Evolutionary conservation across 2,329 filamentous ascomycete genomes (phyloP), one percentile per base, ranked within the genome.

Genomic region (Ilyonectria mors-panacis): DNA sequence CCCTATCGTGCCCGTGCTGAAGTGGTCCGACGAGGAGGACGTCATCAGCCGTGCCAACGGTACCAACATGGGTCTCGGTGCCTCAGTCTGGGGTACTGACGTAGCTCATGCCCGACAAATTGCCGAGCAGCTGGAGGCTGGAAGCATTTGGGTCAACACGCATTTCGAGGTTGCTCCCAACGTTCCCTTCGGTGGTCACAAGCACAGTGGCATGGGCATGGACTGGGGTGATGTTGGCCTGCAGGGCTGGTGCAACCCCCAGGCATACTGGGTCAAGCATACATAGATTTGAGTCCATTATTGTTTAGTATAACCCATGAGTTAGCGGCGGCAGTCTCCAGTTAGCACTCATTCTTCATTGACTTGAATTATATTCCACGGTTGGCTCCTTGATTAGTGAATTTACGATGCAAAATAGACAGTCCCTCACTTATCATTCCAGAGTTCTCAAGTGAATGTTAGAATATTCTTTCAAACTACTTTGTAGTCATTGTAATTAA

Each of bases 1-100:
- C 84, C 91, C 91, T 0, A 88, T 93, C 35, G 83, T 92, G 1
- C 90, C 91, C 0, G 79, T 92, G 8, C 74, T 92, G 62, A 85
- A 84, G 21, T 93, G 89, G 89, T 81, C 81, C 0, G 83, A 86
- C 30, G 90, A 93, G 67, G 85, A 85, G 6, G 89, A 91, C 19
- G 87, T 90, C 0, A 79, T 92, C 33, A 75, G 76, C 1, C 83
- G 88, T 4, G 88, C 86, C 1, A 91, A 91, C 66, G 80, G 83
- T 21, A 80, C 81, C 2, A 81, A 85, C 23, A 84, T 83, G 33
- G 88, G 87, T 0, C 82, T 91, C 0, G 88, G 87, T 0, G 85
- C 87, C 2, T 88, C 88, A 0, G 84, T 92, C 0, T 92, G 88
- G 82, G 86, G 82, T 17, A 82, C 81, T 17, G 87, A 92, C 64